Base-by-base conservation (phyloP, 495 filamentous ascomycete genomes). In the Paragyromitra xinjiangensis region DNA sequence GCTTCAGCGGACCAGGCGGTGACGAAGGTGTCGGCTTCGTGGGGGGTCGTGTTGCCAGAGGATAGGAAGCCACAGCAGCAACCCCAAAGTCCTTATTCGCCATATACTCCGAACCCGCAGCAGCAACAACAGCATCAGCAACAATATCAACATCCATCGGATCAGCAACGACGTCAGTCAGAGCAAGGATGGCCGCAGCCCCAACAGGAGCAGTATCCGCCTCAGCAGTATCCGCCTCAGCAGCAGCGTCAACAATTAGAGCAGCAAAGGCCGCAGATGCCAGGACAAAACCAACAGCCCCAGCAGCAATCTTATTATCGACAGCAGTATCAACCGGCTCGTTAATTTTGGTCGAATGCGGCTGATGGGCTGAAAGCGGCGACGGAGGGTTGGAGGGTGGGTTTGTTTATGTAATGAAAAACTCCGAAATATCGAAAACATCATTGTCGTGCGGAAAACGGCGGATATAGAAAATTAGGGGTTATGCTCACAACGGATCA, bases 261-360 rank as follows among this genome's bases (percentile, higher is more conserved):
- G 16, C 51, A 67, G 12, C 5, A 56, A 26, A 69, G 40, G 63
- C 29, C n/a, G 26, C 44, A 67, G n/a, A n/a, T 16, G 6, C 6
- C 45, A 3, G 29, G 37, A 1, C 61, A 39, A 8, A n/a, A 24
- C 14, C 65, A n/a, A 5, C 64, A 11, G 11, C 64, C 42, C 1
- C 34, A 56, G 29, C 53, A 74, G 22, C 53, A 39, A 2, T 42
- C 72, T 0, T 75, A 75, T n/a, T 39, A 75, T 5, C 66, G 56
- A 16, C 66, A 63, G 5, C 45, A 50, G 3, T 63, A 75, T 51
- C 53, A 44, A 14, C 48, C n/a, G 6, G 34, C 29, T 34, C 19
- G 56, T 12, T 58, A 50, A 5, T 8, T 56, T 56, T 9, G 11
- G 53, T 0, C 6, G 2, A 56, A 14, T 56, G 29, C 2, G 3